A percentile compares a stretch with the other conserved stretches of the same genome.
Evolutionary conservation across 169 alveolate species (phyloP).

Genomic region (Babesia bovis): DNA sequence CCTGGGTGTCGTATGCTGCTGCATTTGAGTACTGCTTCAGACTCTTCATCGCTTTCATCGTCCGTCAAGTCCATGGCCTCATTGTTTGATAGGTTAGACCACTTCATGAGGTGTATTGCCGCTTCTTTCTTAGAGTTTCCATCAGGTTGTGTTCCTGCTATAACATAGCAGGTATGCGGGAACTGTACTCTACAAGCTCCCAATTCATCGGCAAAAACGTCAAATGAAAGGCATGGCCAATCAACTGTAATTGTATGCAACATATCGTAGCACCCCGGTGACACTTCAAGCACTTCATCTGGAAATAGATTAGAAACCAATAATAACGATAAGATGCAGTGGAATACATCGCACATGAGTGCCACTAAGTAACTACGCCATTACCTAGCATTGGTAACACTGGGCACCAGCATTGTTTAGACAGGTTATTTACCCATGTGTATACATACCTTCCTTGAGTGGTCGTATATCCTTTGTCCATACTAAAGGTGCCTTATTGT

Average conservation of each 20-base stretch:
- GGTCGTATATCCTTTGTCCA: conserved; percentile 67
- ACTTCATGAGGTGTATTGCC: conserved; percentile 57
- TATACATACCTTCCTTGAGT: conserved; percentile 52
- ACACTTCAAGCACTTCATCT: conserved; percentile 61
- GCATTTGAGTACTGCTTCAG: conserved; percentile 15
- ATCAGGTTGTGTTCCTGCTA: conserved; percentile 69
- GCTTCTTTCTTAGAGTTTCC: conserved; percentile 35
- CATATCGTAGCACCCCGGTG: conserved; percentile 72
- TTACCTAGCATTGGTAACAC: no score
- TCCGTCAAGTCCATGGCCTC: conserved; percentile 41
- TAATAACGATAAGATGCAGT: no score
- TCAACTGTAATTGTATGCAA: conserved; percentile 50
- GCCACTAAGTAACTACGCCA: no score
- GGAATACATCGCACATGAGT: no score
- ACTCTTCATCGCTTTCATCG: conserved; percentile 53
- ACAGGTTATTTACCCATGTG: no score
- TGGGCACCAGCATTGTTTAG: no score
- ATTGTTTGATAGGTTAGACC: conserved; percentile 63
- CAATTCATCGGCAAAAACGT: conserved; percentile 52
- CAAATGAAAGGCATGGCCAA: conserved; percentile 82
- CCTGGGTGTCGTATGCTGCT: conserved; percentile 62
- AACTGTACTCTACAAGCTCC: conserved; percentile 52
- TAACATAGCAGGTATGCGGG: conserved; percentile 63
- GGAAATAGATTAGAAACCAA: neutral
- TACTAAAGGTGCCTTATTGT: neutral